phyloP scores from a whole-genome alignment of 192 early-diverging fungal species.

The Allomyces arbusculus region DNA sequence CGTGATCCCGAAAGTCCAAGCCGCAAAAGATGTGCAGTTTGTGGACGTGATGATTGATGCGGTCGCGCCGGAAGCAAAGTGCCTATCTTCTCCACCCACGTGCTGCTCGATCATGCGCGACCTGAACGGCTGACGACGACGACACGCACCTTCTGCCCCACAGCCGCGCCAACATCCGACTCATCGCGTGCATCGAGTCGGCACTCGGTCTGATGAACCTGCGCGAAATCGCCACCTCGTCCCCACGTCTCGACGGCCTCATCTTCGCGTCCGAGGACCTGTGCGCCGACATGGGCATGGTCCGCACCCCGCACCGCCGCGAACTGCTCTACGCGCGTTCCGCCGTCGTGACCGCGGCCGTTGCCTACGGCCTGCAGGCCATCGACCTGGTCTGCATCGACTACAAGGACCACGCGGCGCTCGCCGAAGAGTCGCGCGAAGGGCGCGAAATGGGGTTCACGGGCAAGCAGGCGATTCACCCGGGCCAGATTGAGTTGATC shows the following conservation, averaged over 20 bases:
- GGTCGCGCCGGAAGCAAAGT: constrained; percentile 29
- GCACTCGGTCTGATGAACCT: constrained; percentile 70
- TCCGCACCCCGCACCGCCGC: constrained; percentile 41
- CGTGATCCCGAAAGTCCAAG: constrained; percentile 76
- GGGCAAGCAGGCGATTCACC: constrained; percentile 93
- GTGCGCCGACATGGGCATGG: constrained; percentile 67
- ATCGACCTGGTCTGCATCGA: constrained; percentile 92
- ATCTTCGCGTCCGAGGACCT: constrained; percentile 85
- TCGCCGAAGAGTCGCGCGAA: constrained; percentile 64
- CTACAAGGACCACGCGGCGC: constrained; percentile 42
- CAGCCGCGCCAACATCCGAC: constrained; percentile 40
- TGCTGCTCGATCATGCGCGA: neutral
- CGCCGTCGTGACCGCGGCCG: constrained; percentile 54
- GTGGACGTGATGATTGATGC: constrained; percentile 52
- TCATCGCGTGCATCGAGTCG: constrained; percentile 80
- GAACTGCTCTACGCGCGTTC: constrained; percentile 72
- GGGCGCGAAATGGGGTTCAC: constrained; percentile 82
- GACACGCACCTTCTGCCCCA: neutral
- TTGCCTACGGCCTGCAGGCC: constrained; percentile 67
- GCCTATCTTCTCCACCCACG: neutral
- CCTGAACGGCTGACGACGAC: neutral
- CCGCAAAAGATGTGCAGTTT: constrained; percentile 50
- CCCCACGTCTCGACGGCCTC: constrained; percentile 58
- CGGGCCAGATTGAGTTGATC: constrained; percentile 64
- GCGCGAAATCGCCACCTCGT: constrained; percentile 54